Evolutionary conservation across 148 eudicot species (phyloP).

Genomic region (Hydrangea macrophylla): DNA sequence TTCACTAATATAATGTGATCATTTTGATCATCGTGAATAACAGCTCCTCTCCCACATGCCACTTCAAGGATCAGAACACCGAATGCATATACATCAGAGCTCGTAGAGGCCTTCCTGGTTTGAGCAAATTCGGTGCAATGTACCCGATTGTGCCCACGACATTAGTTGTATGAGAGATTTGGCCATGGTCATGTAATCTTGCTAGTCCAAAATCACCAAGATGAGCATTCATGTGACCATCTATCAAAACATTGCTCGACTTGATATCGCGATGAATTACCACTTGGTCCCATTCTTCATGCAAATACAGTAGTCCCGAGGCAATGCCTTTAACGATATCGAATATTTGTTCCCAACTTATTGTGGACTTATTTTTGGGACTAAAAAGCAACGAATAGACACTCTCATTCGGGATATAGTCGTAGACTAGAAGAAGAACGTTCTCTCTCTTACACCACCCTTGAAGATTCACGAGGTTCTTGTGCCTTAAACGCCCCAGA

Average conservation of each 20-base stretch:
- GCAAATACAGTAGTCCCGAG: slow-evolving; percentile 26
- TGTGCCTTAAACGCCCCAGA: slow-evolving; percentile 33
- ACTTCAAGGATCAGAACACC: slow-evolving; percentile 35
- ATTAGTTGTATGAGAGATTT: slow-evolving; percentile 20
- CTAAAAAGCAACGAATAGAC: slow-evolving; percentile 19
- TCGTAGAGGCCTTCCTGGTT: slow-evolving; percentile 26
- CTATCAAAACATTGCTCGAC: slow-evolving; percentile 35
- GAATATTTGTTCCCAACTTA: slow-evolving; percentile 34
- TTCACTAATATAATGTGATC: slow-evolving; percentile 16
- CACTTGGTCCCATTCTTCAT: slow-evolving; percentile 33
- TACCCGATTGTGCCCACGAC: slow-evolving; percentile 40
- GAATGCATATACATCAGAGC: slow-evolving; percentile 28
- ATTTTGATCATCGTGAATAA: slow-evolving; percentile 1
- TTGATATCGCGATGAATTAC: slow-evolving; percentile 41
- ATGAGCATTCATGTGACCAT: slow-evolving; percentile 26
- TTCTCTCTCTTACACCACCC: slow-evolving; percentile 36
- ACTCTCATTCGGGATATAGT: slow-evolving; percentile 32
- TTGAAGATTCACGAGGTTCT: slow-evolving; percentile 33
- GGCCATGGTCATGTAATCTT: slow-evolving; percentile 24
- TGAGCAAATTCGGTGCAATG: slow-evolving; percentile 33
- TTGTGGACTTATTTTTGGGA: background rate
- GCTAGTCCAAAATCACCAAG: slow-evolving; percentile 41
- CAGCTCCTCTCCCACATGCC: slow-evolving; percentile 24
- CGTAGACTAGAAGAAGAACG: slow-evolving; percentile 29
- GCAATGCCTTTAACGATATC: slow-evolving; percentile 31